Evolutionary conservation across 2,329 filamentous ascomycete species (phyloP).

Genomic region (Ascosphaera aggregata): DNA sequence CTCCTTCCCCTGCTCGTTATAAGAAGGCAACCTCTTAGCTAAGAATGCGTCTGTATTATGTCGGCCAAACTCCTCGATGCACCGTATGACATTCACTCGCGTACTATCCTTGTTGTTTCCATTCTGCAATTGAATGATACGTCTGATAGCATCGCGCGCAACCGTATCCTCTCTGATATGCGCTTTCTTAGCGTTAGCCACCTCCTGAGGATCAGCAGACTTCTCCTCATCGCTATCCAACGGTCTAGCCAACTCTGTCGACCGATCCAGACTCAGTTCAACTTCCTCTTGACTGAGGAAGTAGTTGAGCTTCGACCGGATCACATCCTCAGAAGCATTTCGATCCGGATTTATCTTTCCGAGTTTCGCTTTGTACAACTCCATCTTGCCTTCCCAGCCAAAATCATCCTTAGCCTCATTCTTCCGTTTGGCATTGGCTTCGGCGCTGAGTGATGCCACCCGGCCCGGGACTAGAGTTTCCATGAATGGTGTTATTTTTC

Average conservation of each 20-base stretch:
- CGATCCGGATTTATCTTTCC: too few relatives aligned
- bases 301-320: conserved; percentile 40
- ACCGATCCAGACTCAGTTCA: conserved; percentile 39
- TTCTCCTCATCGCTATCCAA: conserved; percentile 11
- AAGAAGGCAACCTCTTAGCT: conserved; percentile 30
- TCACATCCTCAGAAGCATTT: too few relatives aligned
- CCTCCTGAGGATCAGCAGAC: conserved; percentile 16
- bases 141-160: conserved; percentile 50
- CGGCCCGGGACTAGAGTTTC: conserved; percentile 48
- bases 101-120: conserved; percentile 55
- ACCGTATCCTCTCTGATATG: conserved; percentile 37
- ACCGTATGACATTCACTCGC: conserved; percentile 63
- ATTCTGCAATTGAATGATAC: conserved; percentile 58
- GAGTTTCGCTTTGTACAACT: too few relatives aligned
- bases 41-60: conserved; percentile 63
- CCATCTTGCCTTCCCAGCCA: too few relatives aligned
- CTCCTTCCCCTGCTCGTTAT: conserved; percentile 18
- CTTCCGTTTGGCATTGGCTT: conserved; percentile 3
- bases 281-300: conserved; percentile 48
- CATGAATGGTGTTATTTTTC: conserved; percentile 58
- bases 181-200: conserved; percentile 14
- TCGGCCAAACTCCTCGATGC: conserved; percentile 69
- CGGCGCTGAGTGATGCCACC: conserved; percentile 4
- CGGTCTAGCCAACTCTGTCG: conserved; percentile 35
- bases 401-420: not conserved